Evolutionary conservation across 768 basidiomycete genomes (phyloP).

Genomic region (Xerocomus spinulosus): DNA sequence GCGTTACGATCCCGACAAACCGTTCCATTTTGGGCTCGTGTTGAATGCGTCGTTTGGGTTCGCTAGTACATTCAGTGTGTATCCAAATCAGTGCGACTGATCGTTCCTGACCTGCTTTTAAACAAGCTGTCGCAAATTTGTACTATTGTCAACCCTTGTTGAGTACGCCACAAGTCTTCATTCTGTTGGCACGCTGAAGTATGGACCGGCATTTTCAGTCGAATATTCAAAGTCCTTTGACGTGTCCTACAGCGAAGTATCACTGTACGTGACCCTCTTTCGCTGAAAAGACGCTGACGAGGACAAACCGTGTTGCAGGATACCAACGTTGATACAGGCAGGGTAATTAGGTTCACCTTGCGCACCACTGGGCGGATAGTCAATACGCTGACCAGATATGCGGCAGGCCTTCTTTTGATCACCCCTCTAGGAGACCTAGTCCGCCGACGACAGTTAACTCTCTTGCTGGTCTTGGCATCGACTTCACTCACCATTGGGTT

Average conservation of each 20-base stretch:
- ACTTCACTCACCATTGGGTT: slow-evolving; percentile 66
- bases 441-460: slow-evolving; percentile 65
- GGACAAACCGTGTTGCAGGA: slow-evolving; percentile 32
- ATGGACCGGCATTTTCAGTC: slow-evolving; percentile 12
- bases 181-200: background rate
- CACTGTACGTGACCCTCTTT: slow-evolving; percentile 20
- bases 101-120: background rate
- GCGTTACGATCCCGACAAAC: slow-evolving; percentile 47
- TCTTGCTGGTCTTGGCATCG: slow-evolving; percentile 51
- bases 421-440: slow-evolving; percentile 82
- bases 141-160: slow-evolving; percentile 83
- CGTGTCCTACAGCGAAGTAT: slow-evolving; percentile 35
- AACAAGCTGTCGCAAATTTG: slow-evolving; percentile 61
- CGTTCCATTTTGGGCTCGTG: slow-evolving; percentile 48
- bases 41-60: slow-evolving; percentile 60
- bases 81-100: background rate
- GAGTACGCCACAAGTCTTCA: slow-evolving; percentile 39
- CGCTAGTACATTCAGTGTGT: slow-evolving; percentile 45
- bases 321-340: slow-evolving; percentile 64
- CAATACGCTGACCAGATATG: slow-evolving; percentile 46
- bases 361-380: background rate
- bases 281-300: background rate
- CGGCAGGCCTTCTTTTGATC: slow-evolving; percentile 66
- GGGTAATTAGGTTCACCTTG: slow-evolving; percentile 40
- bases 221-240: slow-evolving; percentile 37